Evolutionary conservation across 768 basidiomycete genomes (phyloP), one percentile per base, ranked within the genome.

Genomic region (Podaxis sp.): DNA sequence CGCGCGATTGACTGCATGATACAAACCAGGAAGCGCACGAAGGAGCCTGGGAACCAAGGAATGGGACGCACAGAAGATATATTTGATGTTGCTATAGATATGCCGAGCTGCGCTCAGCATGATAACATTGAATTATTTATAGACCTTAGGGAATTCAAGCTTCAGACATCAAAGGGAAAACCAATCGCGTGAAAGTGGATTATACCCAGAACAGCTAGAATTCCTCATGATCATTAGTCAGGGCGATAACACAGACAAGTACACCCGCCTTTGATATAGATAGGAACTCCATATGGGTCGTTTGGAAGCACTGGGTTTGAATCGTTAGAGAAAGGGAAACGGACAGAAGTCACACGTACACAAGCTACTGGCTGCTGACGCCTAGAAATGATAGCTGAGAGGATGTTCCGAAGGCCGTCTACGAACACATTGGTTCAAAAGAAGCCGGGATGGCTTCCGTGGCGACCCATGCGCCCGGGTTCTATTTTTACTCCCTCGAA

Each of bases 141-240:
- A 41, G 49, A 51, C 12, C 26, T 49, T 49, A 60, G 48, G 58
- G 58, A 60, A 60, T 60, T 51, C 50, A 60, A 38, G 50, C 50
- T 51, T 50, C 49, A 28, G 1, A 6, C 1, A 24, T 60, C 49
- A 51, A 51, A 28, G 50, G 17, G 37, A 15, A 20, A 30, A n/a
- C 37, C 13, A 37, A 24, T 51, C 36, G 22, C 22, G 37, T n/a
- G 38, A 38, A 36, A 28, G 28, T 53, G 6, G 17, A n/a, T 53
- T 12, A 20, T 12, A 22, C 54, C 20, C 2, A 40, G 30, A 38
- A 38, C 20, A 13, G 38, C 26, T 24, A 10, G 10, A 38, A 38
- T 13, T 37, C 11, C 54, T 38, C 54, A 40, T 22, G 54, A 13
- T 11, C 8, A 22, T 37, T 33, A 37, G 17, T 54, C 53, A 37